These are phyloP conservation scores for Eucalyptus regnans DNA, from an alignment of 345 rosid species.

Conservation along the genomic window DNA sequence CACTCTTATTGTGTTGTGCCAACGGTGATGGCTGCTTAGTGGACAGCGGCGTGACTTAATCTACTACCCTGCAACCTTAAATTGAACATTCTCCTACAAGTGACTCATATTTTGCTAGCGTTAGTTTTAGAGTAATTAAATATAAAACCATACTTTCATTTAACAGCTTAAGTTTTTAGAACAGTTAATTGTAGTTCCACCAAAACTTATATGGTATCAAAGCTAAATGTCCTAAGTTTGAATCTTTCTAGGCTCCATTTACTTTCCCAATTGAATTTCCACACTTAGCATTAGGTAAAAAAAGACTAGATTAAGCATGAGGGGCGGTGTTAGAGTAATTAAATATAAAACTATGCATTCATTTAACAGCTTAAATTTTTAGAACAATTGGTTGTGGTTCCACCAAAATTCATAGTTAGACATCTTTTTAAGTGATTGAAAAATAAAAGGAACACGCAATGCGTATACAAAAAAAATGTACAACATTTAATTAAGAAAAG, in stretches of 20 bases:
- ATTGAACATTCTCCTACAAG: not conserved
- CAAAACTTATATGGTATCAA: no score
- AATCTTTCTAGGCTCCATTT: no score
- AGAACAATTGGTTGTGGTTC: accelerated
- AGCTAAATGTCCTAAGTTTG: accelerated
- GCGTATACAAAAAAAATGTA: not conserved
- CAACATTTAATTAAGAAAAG: not conserved
- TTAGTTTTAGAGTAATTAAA: no score
- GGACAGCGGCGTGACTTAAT: not conserved
- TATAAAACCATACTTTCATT: accelerated
- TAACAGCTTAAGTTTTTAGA: accelerated
- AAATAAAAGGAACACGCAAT: not conserved
- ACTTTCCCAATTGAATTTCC: no score
- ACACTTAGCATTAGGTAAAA: no score
- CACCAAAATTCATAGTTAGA: not conserved
- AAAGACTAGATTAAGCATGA: no score
- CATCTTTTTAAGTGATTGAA: not conserved
- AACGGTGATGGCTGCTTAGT: not conserved
- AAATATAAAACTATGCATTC: no score
- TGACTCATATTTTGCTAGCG: not conserved
- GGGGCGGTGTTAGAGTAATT: no score
- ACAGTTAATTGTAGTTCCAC: accelerated
- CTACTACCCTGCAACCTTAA: not conserved
- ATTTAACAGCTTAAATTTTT: no score
- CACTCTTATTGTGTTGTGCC: not conserved